Evolutionary conservation across 1,284 basidiomycete species (phyloP).

Genomic region (Vanrija sp.): DNA sequence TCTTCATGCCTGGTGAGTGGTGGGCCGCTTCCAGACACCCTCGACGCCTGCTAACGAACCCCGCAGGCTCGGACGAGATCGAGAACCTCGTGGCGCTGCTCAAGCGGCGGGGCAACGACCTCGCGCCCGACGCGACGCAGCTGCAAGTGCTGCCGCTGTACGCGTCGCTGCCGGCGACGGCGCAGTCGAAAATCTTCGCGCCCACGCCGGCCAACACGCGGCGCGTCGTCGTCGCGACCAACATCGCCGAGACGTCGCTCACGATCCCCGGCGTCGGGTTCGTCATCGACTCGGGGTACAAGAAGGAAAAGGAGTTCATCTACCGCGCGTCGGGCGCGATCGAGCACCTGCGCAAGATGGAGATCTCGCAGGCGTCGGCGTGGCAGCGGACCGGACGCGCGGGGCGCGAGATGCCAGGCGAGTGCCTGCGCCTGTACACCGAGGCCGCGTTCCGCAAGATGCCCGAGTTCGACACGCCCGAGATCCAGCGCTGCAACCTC

Average conservation of each 20-base stretch:
- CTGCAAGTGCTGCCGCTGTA: slow-evolving; percentile 75
- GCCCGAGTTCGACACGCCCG: slow-evolving; percentile 68
- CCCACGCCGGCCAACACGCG: slow-evolving; percentile 66
- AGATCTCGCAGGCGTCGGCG: slow-evolving; percentile 84
- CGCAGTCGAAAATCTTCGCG: slow-evolving; percentile 74
- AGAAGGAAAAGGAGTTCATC: slow-evolving; percentile 88
- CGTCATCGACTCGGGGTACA: slow-evolving; percentile 91
- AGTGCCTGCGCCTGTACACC: slow-evolving; percentile 85
- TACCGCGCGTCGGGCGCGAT: slow-evolving; percentile 74
- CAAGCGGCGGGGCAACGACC: slow-evolving; percentile 60
- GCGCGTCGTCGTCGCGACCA: slow-evolving; percentile 89
- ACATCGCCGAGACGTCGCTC: slow-evolving; percentile 97
- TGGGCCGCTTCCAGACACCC: not conserved
- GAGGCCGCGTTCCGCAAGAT: slow-evolving; percentile 68
- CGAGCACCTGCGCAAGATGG: slow-evolving; percentile 77
- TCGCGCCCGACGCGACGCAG: slow-evolving; percentile 60
- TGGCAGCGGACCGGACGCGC: slow-evolving; percentile 80
- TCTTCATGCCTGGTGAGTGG: slow-evolving; percentile 72
- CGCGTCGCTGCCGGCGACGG: slow-evolving; percentile 71
- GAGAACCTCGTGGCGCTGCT: slow-evolving; percentile 77
- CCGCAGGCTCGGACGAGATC: slow-evolving; percentile 82
- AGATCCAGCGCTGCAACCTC: slow-evolving; percentile 81
- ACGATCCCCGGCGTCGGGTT: slow-evolving; percentile 94
- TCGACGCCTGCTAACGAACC: slow-evolving; percentile 41
- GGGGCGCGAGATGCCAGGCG: slow-evolving; percentile 79